Evolutionary conservation across 176 grass and related monocot genomes (phyloP), one percentile per base, ranked within the genome.

Genomic region (Dendrocalamus sinicus): DNA sequence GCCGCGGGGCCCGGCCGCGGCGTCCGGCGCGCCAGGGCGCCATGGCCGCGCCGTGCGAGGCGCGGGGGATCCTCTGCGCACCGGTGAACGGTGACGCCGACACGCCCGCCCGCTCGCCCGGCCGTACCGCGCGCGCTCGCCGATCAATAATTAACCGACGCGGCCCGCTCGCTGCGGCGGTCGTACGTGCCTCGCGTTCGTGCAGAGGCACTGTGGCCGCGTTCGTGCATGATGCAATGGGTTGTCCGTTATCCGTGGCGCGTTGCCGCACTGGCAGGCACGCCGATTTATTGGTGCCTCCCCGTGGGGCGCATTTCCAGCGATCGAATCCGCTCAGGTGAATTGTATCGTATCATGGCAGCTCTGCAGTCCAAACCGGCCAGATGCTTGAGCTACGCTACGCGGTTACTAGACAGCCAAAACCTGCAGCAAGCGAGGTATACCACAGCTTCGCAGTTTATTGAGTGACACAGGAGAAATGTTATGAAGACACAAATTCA

Each of bases 211-310:
- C 85, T 87, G 79, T 82, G n/a, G 71, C 79, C 5, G 72, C 63
- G 79, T 88, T 83, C 86, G 79, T 77, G 79, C 79, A 41, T 88
- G 86, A 88, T 52, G 86, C 79, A 10, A 43, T 24, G 73, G 51
- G 0, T 12, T n/a, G 72, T 74, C 46, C 71, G 23, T 30, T 32
- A 52, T 10, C 23, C 72, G 5, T 76, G 50, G 28, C 72, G 48
- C 72, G 4, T 14, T 71, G 70, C 19, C 12, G 62, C 12, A 14
- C 26, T 15, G 26, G 26, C 26, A 65, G 13, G 16, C 65, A 20
- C 4, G 65, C 32, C 32, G 65, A 39, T 67, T 39, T 9, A 39
- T 5, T 37, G 13, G 7, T 37, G 64, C 32, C 30, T 2, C 32
- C 32, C 32, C 14, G 64, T 16, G 64, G 64, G 64, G 64, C 32